Evolutionary conservation across 2,329 filamentous ascomycete species (phyloP), one percentile per base, ranked within the genome.

Genomic region (Penicillium vulpinum): DNA sequence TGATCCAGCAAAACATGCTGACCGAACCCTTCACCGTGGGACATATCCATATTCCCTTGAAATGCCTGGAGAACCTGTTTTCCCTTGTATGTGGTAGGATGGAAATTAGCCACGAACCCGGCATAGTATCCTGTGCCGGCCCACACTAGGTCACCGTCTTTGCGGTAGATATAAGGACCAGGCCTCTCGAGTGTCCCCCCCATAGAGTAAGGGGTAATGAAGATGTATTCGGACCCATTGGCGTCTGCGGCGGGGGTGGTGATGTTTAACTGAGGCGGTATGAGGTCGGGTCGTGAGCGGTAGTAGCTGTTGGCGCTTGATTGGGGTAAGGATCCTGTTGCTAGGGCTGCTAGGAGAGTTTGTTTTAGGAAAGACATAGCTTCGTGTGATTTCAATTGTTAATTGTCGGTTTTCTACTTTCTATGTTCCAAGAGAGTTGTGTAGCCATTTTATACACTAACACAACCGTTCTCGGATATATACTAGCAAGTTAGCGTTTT

Each of bases 61-160:
- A 83, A 84, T 33, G 72, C 75, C 57, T 79, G 80, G 2, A 85
- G 69, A 1, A 83, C 75, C 52, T 81, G 75, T 56, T 78, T 69
- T 5, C 80, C 82, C 31, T 78, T 74, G 73, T 75, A 83, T 3
- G 72, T 49, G 1, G 60, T 59, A 10, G 71, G 0, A 65, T 77
- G 80, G 67, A 84, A 83, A 63, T 83, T 82, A 54, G 75, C 77
- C 0, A 76, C 65, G 77, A 79, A 82, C 53, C 77, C 78, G 40
- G 74, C 76, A 58, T 78, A 81, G 59, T 78, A 76, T 3, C 75
- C 77, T 45, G 80, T 80, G 4, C 81, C 80, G 0, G 81, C 83
- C 81, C 81, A 84, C 4, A 85, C 73, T 0, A 84, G 70, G 44
- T 83, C 80, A 0, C 81, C 81, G 31, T 80, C 67, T 56, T 81